Percentiles rank a stretch among this genome's conserved stretches.
Conservation (phyloP, 306 rosid genomes). For the Psophocarpus tetragonolobus region DNA sequence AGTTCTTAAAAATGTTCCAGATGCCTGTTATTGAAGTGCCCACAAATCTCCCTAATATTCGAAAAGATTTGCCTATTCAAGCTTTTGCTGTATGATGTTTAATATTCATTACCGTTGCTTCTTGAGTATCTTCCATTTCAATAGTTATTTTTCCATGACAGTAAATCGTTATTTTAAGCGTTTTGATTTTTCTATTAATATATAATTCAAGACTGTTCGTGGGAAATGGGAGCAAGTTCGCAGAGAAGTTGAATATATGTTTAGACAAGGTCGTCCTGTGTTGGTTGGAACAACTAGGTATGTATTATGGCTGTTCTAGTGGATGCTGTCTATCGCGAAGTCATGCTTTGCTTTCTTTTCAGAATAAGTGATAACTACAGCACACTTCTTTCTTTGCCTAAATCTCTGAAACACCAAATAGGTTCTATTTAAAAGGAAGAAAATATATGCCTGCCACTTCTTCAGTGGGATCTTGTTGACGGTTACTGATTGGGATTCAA, state of each 20-base stretch:
- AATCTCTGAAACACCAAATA: neutral
- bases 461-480: constrained; percentile 10
- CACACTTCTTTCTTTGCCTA: constrained; percentile 9
- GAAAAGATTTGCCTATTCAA: constrained; percentile 93
- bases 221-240: constrained; percentile 98
- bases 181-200: constrained; percentile 31
- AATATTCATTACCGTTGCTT: constrained; percentile 18
- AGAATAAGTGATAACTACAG: constrained; percentile 14
- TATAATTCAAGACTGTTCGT: constrained; percentile 70
- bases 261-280: constrained; percentile 89
- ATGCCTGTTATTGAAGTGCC: constrained; percentile 97
- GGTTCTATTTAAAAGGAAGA: neutral
- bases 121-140: constrained; percentile 20
- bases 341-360: constrained; percentile 26
- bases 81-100: constrained; percentile 84
- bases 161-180: neutral
- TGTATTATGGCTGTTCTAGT: constrained; percentile 21
- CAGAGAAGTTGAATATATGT: constrained; percentile 89
- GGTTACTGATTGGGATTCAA: constrained; percentile 12
- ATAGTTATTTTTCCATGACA: constrained; percentile 1
- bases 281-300: constrained; percentile 98
- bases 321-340: constrained; percentile 16
- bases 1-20: constrained; percentile 93
- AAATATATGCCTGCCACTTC: constrained; percentile 18
- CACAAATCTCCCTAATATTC: constrained; percentile 86